A percentile compares a stretch with the other conserved stretches of the same genome.
phyloP scores from a whole-genome alignment of 2,329 filamentous ascomycete genomes.

The Phialocephala sp. region DNA sequence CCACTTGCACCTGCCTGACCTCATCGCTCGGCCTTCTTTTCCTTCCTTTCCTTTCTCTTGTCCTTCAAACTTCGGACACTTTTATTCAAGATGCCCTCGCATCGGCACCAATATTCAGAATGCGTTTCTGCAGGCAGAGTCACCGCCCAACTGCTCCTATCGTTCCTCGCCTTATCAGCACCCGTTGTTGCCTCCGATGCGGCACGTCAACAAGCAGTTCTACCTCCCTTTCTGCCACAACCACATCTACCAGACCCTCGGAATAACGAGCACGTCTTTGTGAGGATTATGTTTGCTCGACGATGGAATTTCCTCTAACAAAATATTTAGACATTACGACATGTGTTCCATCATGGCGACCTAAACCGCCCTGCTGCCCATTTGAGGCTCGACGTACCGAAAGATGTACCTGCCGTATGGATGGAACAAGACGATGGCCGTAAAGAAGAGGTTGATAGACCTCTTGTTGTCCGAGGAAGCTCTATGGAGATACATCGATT shows the following conservation, averaged over 20 bases:
- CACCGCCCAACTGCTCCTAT: slow-evolving; percentile 59
- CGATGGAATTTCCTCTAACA: slow-evolving; percentile 29
- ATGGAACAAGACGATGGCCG: slow-evolving; percentile 64
- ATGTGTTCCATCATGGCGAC: slow-evolving; percentile 92
- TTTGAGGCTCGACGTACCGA: slow-evolving; percentile 71
- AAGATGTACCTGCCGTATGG: slow-evolving; percentile 61
- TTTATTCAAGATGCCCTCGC: slow-evolving; percentile 28
- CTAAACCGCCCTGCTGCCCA: slow-evolving; percentile 79
- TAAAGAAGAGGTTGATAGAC: slow-evolving; percentile 55
- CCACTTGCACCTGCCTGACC: slow-evolving; percentile 10
- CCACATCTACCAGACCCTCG: slow-evolving; percentile 55
- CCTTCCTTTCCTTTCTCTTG: slow-evolving; percentile 11
- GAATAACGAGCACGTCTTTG: slow-evolving; percentile 58
- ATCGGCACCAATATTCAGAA: slow-evolving; percentile 26
- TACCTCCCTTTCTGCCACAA: slow-evolving; percentile 43
- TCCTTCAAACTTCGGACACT: slow-evolving; percentile 11
- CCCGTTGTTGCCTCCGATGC: slow-evolving; percentile 46
- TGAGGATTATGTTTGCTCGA: slow-evolving; percentile 39
- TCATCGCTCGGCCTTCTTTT: slow-evolving; percentile 3
- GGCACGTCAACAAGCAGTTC: slow-evolving; percentile 49
- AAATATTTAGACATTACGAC: slow-evolving; percentile 66
- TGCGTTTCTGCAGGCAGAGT: slow-evolving; percentile 67
- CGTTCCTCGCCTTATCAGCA: slow-evolving; percentile 66
- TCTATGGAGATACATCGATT: slow-evolving; percentile 78
- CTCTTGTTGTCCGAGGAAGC: slow-evolving; percentile 67